A percentile compares a stretch with the other conserved stretches of the same genome.
Evolutionary conservation across 1,139 yeast species (phyloP).

Genomic region (Scheffersomyces lignicola): DNA sequence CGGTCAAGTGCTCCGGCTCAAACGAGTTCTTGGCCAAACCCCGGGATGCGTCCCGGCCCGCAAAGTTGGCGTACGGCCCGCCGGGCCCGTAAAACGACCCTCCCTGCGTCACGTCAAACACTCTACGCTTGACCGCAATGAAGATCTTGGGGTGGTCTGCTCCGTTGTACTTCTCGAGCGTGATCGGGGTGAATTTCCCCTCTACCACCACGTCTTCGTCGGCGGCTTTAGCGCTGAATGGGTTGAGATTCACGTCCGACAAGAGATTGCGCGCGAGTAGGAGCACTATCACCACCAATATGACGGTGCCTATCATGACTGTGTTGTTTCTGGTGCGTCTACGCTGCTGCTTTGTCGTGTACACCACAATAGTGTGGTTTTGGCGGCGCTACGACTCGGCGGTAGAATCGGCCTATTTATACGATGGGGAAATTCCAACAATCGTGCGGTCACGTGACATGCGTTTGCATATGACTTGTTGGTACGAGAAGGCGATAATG

Average conservation of each 20-base stretch:
- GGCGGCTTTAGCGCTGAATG: constrained; percentile 10
- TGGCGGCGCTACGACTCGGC: too few species aligned
- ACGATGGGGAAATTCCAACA: not conserved
- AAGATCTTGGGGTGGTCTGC: constrained; percentile 73
- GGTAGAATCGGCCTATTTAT: too few species aligned
- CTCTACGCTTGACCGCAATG: constrained; percentile 81
- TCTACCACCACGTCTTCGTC: constrained; percentile 63
- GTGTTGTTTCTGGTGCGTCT: too few species aligned
- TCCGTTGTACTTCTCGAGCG: constrained; percentile 78
- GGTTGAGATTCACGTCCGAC: constrained; percentile 18
- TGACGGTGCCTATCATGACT: constrained; percentile 25
- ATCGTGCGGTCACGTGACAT: not conserved
- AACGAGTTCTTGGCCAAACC: constrained; percentile 92
- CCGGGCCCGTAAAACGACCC: constrained; percentile 93
- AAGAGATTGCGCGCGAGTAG: constrained; percentile 24
- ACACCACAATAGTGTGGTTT: too few species aligned
- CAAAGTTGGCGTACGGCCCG: constrained; percentile 93
- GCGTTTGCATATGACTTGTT: too few species aligned
- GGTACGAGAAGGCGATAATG: too few species aligned
- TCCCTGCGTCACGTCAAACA: constrained; percentile 82
- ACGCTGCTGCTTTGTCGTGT: too few species aligned
- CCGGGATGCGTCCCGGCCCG: constrained; percentile 95
- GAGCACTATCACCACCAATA: constrained; percentile 22
- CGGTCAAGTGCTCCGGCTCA: constrained; percentile 59
- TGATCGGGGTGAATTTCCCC: constrained; percentile 77